Percentiles rank a stretch among this genome's conserved stretches.
phyloP scores from a whole-genome alignment of 495 filamentous ascomycete species.

The Penicillium bialowiezense region DNA sequence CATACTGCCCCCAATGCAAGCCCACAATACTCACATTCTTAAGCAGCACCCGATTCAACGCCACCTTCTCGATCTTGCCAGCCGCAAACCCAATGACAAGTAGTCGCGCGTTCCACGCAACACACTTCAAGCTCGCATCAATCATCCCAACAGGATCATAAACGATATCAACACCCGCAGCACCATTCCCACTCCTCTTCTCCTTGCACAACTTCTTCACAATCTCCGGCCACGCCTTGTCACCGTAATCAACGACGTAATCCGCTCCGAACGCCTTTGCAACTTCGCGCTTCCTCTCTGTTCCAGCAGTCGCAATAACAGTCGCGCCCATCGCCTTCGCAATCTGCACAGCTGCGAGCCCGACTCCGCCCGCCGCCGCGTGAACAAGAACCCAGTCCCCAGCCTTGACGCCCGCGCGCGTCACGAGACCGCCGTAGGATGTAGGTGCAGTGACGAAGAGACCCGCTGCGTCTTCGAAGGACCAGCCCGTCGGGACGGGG shows the following conservation, averaged over 20 bases:
- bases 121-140: conserved; percentile 78
- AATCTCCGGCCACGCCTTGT: conserved; percentile 68
- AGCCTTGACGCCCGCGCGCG: conserved; percentile 67
- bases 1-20: conserved; percentile 88
- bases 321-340: conserved; percentile 88
- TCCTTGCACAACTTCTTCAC: conserved; percentile 64
- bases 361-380: conserved; percentile 89
- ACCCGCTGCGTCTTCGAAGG: conserved; percentile 79
- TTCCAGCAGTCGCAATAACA: conserved; percentile 86
- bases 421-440: conserved; percentile 80
- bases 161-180: conserved; percentile 78
- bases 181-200: conserved; percentile 57
- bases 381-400: conserved; percentile 91
- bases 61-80: conserved; percentile 85
- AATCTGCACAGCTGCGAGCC: conserved; percentile 87
- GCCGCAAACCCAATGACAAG: conserved; percentile 89
- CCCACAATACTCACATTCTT: conserved; percentile 94
- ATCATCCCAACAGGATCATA: conserved; percentile 90
- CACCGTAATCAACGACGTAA: conserved; percentile 71
- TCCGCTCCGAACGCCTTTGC: conserved; percentile 82
- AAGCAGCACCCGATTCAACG: conserved; percentile 84
- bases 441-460: conserved; percentile 91
- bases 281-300: conserved; percentile 71
- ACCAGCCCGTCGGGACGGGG: conserved; percentile 76
- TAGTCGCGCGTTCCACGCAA: conserved; percentile 84